These are phyloP conservation scores for Brettanomyces naardenensis DNA, from an alignment of 805 yeast species.

Conservation along the genomic window DNA sequence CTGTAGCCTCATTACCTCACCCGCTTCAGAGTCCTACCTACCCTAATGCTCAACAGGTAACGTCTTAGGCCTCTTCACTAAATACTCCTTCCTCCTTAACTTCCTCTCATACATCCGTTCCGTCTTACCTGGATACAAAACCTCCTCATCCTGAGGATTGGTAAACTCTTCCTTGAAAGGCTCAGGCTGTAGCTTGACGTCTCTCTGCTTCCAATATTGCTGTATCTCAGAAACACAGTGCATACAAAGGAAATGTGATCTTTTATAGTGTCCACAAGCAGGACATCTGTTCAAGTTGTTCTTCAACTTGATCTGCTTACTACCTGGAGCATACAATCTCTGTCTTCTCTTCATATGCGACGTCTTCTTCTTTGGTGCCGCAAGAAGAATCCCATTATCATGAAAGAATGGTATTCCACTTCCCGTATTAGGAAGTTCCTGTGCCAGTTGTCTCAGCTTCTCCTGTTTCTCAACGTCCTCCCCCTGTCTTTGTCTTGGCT, in stretches of 20 bases:
- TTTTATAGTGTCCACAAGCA: slow-evolving; percentile 86
- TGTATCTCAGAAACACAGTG: slow-evolving; percentile 81
- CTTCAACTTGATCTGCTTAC: slow-evolving; percentile 70
- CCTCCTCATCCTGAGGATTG: slow-evolving; percentile 52
- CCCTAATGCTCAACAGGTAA: slow-evolving; percentile 40
- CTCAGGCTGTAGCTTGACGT: slow-evolving; percentile 20
- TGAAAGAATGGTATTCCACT: slow-evolving; percentile 34
- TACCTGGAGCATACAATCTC: slow-evolving; percentile 74
- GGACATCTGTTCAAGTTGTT: slow-evolving; percentile 85
- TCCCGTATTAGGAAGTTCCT: slow-evolving; percentile 6
- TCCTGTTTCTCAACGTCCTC: slow-evolving; percentile 18
- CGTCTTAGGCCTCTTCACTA: slow-evolving; percentile 46
- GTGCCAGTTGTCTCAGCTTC: slow-evolving; percentile 32
- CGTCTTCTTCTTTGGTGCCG: slow-evolving; percentile 91
- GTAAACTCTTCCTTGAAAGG: slow-evolving; percentile 34
- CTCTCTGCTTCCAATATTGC: slow-evolving; percentile 50
- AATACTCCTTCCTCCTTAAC: slow-evolving; percentile 47
- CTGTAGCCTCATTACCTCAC: no score
- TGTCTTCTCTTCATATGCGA: slow-evolving; percentile 83
- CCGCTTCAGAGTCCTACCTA: no score
- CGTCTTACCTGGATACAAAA: slow-evolving; percentile 69
- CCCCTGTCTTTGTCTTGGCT: slow-evolving; percentile 10
- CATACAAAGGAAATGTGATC: slow-evolving; percentile 90
- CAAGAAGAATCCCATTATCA: slow-evolving; percentile 69
- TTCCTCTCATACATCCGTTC: slow-evolving; percentile 36